Conservation (phyloP, 202 grass and related monocot genomes). For the Brachypodium distachyon region DNA sequence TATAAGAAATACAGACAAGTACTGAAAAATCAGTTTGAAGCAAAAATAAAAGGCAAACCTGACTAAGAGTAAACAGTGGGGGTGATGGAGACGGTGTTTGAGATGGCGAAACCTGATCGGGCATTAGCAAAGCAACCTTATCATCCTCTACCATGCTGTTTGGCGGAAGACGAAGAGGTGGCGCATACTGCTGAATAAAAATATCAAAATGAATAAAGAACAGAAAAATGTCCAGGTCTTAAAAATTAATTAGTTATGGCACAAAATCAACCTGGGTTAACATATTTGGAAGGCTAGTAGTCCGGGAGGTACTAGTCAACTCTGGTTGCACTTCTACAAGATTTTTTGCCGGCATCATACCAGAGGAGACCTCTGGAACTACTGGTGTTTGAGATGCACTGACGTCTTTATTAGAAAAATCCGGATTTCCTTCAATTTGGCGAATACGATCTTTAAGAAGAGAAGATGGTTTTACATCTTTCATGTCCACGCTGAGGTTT, state of each 20-base stretch:
- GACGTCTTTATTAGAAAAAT: slow-evolving; percentile 98
- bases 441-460: slow-evolving; percentile 77
- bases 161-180: slow-evolving; percentile 57
- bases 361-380: slow-evolving; percentile 43
- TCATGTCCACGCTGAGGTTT: slow-evolving; percentile 87
- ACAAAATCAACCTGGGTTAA: slow-evolving; percentile 52
- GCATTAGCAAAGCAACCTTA: slow-evolving; percentile 73
- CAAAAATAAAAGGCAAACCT: slow-evolving; percentile 39
- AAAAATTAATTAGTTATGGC: not conserved
- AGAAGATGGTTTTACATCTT: slow-evolving; percentile 90
- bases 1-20: slow-evolving; percentile 1
- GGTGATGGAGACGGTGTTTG: slow-evolving; percentile 51
- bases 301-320: slow-evolving; percentile 52
- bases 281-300: slow-evolving; percentile 63
- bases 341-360: slow-evolving; percentile 46
- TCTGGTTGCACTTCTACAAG: slow-evolving; percentile 73
- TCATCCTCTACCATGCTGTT: slow-evolving; percentile 80
- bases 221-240: not conserved
- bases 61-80: slow-evolving; percentile 76
- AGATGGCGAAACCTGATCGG: slow-evolving; percentile 72
- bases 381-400: slow-evolving; percentile 50
- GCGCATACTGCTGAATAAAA: slow-evolving; percentile 54
- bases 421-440: slow-evolving; percentile 86
- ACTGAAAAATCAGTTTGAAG: not conserved
- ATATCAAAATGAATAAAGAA: slow-evolving; percentile 20